These are phyloP conservation scores for Bipolaris victoriae DNA, from an alignment of 2,329 filamentous ascomycete genomes.

Conservation along the genomic window DNA sequence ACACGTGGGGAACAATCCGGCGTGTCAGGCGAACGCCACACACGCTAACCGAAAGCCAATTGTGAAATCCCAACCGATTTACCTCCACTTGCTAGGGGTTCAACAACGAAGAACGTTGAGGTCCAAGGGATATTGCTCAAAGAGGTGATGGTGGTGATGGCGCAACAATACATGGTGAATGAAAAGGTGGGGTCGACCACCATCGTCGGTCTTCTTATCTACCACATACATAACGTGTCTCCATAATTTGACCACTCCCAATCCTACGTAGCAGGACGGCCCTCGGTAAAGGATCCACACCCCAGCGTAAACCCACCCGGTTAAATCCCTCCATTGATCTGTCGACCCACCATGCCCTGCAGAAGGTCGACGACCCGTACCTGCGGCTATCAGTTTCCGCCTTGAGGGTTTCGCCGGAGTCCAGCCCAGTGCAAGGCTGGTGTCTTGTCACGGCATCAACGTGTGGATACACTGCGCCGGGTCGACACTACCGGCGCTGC, in stretches of 20 bases:
- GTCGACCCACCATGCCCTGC: slow-evolving; percentile 10
- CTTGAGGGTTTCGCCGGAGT: slow-evolving; percentile 5
- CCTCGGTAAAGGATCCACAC: background rate
- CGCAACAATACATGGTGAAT: background rate
- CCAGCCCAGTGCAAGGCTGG: slow-evolving; percentile 12
- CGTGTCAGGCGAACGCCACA: slow-evolving; percentile 7
- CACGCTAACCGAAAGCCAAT: slow-evolving; percentile 5
- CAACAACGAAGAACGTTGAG: background rate
- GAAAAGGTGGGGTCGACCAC: background rate
- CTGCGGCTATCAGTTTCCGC: slow-evolving; percentile 7
- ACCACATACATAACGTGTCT: background rate
- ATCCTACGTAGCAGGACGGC: background rate
- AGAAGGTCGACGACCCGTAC: background rate
- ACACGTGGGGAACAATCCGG: slow-evolving; percentile 7
- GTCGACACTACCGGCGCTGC: slow-evolving; percentile 8
- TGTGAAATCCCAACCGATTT: background rate
- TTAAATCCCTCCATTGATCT: slow-evolving; percentile 4
- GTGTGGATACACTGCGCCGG: slow-evolving; percentile 4
- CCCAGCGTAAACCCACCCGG: background rate
- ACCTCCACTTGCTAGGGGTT: background rate
- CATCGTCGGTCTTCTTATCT: background rate
- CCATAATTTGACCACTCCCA: background rate
- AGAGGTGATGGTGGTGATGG: background rate
- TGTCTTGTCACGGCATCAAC: background rate
- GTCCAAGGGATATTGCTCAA: background rate